phyloP scores from a whole-genome alignment of 495 filamentous ascomycete genomes.

The Neurospora sp. region DNA sequence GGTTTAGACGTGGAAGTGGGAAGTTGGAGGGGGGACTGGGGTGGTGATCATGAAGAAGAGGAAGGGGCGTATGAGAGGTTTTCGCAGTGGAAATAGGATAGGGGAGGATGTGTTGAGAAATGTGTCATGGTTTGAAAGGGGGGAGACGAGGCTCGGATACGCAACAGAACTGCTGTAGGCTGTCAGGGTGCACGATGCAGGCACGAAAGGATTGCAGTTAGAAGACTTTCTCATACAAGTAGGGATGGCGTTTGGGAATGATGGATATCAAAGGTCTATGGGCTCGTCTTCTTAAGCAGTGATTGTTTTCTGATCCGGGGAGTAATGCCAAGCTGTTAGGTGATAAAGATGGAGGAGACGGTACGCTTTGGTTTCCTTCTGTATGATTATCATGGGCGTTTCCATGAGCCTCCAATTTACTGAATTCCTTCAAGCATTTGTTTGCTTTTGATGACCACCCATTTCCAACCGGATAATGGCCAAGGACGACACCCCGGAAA shows the following conservation, averaged over 20 bases:
- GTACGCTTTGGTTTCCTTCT: neutral
- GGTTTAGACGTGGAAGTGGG: neutral
- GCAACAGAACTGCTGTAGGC: neutral
- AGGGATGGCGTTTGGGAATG: neutral
- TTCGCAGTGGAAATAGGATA: constrained; percentile 25
- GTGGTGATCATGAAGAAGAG: constrained; percentile 8
- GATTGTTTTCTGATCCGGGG: neutral
- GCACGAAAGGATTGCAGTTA: neutral
- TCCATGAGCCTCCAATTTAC: neutral
- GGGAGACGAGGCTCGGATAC: neutral
- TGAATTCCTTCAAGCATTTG: neutral
- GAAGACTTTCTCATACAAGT: neutral
- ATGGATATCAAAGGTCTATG: neutral
- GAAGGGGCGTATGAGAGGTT: constrained; percentile 23
- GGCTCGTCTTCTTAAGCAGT: neutral
- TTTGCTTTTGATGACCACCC: neutral
- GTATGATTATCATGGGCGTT: neutral
- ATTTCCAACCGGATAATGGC: neutral
- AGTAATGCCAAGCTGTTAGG: neutral
- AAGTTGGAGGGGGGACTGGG: neutral
- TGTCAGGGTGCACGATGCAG: neutral
- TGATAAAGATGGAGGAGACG: neutral
- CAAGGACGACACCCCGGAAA: neutral
- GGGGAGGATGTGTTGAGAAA: neutral
- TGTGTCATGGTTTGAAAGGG: neutral